These are phyloP conservation scores for Petrea volubilis DNA, from an alignment of 257 asterid genomes.

Conservation along the genomic window DNA sequence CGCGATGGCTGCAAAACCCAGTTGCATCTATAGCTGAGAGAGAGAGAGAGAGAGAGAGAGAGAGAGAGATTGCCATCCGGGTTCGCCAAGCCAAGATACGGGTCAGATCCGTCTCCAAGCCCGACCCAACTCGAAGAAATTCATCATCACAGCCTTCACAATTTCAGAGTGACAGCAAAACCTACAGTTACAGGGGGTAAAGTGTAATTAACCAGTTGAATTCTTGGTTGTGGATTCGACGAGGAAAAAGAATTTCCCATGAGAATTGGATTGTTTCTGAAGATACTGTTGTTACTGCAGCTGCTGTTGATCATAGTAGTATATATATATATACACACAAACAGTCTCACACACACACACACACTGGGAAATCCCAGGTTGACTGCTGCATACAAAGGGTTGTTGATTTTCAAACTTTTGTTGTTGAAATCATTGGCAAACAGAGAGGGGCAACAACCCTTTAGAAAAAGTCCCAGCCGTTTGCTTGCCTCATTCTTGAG, in stretches of 20 bases:
- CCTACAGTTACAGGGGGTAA: neutral
- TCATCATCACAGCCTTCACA: constrained; percentile 35
- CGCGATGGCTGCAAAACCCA: constrained; percentile 52
- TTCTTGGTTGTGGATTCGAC: neutral
- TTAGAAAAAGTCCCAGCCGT: constrained; percentile 7
- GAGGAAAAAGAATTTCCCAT: neutral
- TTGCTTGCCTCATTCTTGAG: constrained; percentile 34
- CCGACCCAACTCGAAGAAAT: constrained; percentile 29
- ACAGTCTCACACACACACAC: constrained; percentile 9
- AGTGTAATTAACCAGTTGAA: neutral
- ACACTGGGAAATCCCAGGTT: constrained; percentile 2
- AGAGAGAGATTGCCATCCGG: constrained; percentile 22
- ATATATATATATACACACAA: neutral
- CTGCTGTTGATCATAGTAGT: neutral
- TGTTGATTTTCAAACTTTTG: neutral
- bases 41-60: neutral
- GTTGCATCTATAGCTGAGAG: neutral
- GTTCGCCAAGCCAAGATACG: constrained; percentile 53
- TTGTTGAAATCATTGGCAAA: constrained; percentile 21
- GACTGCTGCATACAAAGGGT: constrained; percentile 14
- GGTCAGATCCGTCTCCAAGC: constrained; percentile 27
- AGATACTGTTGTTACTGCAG: neutral
- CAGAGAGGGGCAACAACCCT: constrained; percentile 34
- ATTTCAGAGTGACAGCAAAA: neutral
- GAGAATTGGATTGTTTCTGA: neutral